Conservation (phyloP, 2,329 filamentous ascomycete genomes). For the Trichoderma harzianum region DNA sequence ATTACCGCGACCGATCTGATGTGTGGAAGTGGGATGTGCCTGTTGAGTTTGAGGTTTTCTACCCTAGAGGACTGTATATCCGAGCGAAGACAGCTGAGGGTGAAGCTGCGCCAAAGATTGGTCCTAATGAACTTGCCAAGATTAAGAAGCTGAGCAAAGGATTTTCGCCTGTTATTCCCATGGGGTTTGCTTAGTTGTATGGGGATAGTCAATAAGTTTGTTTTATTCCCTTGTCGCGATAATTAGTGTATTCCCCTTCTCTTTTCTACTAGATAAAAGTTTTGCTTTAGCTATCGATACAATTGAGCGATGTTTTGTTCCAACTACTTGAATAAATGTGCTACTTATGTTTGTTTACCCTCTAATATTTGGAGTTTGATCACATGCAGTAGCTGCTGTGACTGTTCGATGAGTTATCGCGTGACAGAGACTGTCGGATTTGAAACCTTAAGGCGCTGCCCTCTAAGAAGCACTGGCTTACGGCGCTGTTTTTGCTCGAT, state of each 20-base stretch:
- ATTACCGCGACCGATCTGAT: neutral
- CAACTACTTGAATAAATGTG: rapidly evolving
- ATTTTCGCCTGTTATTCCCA: neutral
- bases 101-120: neutral
- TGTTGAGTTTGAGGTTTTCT: constrained; percentile 1
- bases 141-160: neutral
- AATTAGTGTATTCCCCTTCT: no score
- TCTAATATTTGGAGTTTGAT: neutral
- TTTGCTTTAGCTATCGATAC: neutral
- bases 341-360: neutral
- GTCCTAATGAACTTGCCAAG: neutral
- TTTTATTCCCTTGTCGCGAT: no score
- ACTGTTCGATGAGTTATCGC: no score
- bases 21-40: constrained; percentile 5
- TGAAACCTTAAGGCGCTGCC: neutral
- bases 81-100: neutral
- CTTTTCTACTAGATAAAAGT: neutral
- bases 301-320: neutral
- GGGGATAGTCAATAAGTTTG: no score
- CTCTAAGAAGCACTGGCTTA: neutral
- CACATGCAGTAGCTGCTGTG: neutral
- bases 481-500: neutral
- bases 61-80: neutral
- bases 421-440: no score
- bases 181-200: neutral